Evolutionary conservation across 768 basidiomycete genomes (phyloP), one percentile per base, ranked within the genome.

Genomic region (Calocera cornea): DNA sequence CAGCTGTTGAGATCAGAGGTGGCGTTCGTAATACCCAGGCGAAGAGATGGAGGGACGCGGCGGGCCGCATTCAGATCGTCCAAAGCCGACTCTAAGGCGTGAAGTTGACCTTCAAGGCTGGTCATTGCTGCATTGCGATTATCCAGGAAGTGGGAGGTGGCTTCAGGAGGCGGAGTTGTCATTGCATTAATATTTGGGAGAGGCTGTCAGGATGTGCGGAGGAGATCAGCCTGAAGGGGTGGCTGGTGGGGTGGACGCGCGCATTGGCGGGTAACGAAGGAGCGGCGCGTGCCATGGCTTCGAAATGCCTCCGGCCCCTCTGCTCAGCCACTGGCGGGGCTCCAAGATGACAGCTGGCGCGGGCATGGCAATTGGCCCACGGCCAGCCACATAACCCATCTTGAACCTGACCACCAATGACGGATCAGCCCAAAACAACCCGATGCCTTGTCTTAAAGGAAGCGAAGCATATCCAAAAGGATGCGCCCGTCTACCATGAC

Each of bases 401-500:
- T 60, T 33, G 24, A 16, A 29, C 31, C 22, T 60, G 31, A 60
- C 11, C 54, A 60, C 27, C 54, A 12, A 60, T 31, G 7, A 60
- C 31, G 54, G 31, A 60, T 60, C 5, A 2, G 5, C 54, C 54
- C 24, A 60, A 14, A 27, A 60, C 54, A 2, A 60, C 54, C 2
- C 54, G 54, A 11, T 60, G 54, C 54, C 54, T 60, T 33, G 54
- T 60, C 19, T 19, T 60, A 8, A 12, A 60, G 54, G 54, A 60
- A 22, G 24, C 54, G 3, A 27, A 60, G 22, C 7, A 27, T 10
- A 27, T 22, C 7, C 54, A 33, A 33, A 14, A 60, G 54, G 54
- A 31, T 19, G 54, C 27, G 7, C 81, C 83, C 5, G 68, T 81
- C 33, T 84, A 82, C 70, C 80, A 89, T 71, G 85, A 88, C 68